Evolutionary conservation across 2,329 filamentous ascomycete species (phyloP).

Genomic region (Ophiostoma ips): DNA sequence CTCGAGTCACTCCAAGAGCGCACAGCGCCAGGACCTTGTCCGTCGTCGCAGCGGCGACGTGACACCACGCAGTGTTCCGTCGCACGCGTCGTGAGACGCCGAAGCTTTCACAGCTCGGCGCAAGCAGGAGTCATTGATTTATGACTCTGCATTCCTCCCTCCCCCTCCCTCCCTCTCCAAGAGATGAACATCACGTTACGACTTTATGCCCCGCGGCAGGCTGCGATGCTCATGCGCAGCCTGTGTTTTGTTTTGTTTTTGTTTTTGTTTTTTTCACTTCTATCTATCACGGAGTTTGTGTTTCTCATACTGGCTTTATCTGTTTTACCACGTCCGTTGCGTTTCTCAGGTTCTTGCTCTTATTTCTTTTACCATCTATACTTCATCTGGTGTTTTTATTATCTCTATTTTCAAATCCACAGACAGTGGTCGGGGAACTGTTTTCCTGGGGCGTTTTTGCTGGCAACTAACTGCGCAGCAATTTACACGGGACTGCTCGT

Average conservation of each 20-base stretch:
- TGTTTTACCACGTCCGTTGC: neutral
- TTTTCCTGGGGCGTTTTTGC: neutral
- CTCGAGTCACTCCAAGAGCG: slow-evolving; percentile 40
- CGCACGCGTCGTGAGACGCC: slow-evolving; percentile 24
- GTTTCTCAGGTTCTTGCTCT: neutral
- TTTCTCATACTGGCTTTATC: neutral
- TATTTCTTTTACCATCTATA: neutral
- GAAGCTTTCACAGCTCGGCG: neutral
- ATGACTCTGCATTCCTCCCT: too few relatives aligned
- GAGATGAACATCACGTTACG: neutral
- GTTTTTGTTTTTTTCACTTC: neutral
- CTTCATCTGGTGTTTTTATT: slow-evolving; percentile 5
- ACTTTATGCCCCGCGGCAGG: neutral
- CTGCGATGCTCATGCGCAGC: neutral
- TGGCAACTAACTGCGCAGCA: too few relatives aligned
- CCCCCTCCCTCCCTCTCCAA: too few relatives aligned
- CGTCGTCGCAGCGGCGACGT: slow-evolving; percentile 42
- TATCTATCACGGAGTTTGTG: neutral
- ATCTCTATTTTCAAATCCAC: neutral
- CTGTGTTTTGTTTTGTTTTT: too few relatives aligned
- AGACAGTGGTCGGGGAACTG: neutral
- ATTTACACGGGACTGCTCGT: too few relatives aligned
- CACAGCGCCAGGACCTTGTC: slow-evolving; percentile 27
- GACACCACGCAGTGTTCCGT: slow-evolving; percentile 39
- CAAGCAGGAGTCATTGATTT: too few relatives aligned